Evolutionary conservation across 2,329 filamentous ascomycete species (phyloP).

Genomic region (Neurospora sp.): DNA sequence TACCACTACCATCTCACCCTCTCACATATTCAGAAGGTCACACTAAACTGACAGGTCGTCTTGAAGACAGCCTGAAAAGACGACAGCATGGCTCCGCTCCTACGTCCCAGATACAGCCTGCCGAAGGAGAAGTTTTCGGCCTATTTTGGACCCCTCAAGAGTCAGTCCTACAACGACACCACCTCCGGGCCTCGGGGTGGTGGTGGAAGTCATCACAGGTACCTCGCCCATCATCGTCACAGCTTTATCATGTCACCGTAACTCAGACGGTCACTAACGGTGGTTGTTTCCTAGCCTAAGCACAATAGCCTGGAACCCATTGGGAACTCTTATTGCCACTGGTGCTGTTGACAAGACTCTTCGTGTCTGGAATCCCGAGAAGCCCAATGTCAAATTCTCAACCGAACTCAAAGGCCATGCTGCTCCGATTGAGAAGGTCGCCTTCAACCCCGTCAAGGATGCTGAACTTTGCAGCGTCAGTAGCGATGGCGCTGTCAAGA

Average conservation of each 20-base stretch:
- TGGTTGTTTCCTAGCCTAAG: slow-evolving; percentile 46
- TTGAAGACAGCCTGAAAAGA: not conserved
- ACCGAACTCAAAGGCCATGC: slow-evolving; percentile 64
- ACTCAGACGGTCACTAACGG: not conserved
- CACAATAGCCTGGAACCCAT: slow-evolving; percentile 81
- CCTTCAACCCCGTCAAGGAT: slow-evolving; percentile 69
- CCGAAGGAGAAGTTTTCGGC: slow-evolving; percentile 59
- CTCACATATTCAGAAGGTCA: not conserved
- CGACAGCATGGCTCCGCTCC: slow-evolving; percentile 29
- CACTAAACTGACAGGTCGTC: not conserved
- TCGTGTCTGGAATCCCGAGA: slow-evolving; percentile 73
- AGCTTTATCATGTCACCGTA: not conserved
- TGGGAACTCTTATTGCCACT: slow-evolving; percentile 75
- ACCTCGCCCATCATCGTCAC: slow-evolving; percentile 5
- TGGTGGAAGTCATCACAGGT: slow-evolving; percentile 48
- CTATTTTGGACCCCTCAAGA: slow-evolving; percentile 59
- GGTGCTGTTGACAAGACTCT: slow-evolving; percentile 62
- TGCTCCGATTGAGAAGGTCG: slow-evolving; percentile 61
- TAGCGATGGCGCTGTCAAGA: slow-evolving; percentile 62
- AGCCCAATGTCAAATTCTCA: slow-evolving; percentile 61
- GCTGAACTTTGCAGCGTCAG: slow-evolving; percentile 68
- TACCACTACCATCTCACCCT: not conserved
- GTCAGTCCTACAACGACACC: slow-evolving; percentile 60
- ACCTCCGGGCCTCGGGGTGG: slow-evolving; percentile 31
- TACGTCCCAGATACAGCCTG: slow-evolving; percentile 43